Conservation (phyloP, 2,329 filamentous ascomycete species). For the Xylariaceae sp. region DNA sequence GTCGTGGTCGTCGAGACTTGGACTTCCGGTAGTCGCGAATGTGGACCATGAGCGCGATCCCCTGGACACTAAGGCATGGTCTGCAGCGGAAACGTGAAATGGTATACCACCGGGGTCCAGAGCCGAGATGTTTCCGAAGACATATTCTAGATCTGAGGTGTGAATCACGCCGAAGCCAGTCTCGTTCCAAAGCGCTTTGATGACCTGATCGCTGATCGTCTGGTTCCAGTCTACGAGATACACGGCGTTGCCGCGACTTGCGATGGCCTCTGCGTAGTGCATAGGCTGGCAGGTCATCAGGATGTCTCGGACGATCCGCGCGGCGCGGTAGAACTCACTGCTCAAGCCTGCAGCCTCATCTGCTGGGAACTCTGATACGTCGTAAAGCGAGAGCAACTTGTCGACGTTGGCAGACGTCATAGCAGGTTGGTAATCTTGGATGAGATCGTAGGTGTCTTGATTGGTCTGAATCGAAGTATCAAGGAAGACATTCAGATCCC, state of each 20-base stretch:
- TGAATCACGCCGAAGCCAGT: conserved; percentile 45
- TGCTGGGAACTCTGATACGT: conserved; percentile 41
- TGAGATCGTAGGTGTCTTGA: conserved; percentile 36
- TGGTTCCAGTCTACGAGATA: conserved; percentile 53
- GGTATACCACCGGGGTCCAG: conserved; percentile 37
- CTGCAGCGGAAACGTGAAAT: conserved; percentile 35
- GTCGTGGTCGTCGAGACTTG: conserved; percentile 27
- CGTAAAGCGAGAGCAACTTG: conserved; percentile 47
- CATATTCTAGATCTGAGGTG: conserved; percentile 50
- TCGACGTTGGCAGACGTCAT: conserved; percentile 34
- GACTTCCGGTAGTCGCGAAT: conserved; percentile 39
- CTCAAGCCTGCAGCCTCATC: conserved; percentile 37
- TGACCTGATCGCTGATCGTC: conserved; percentile 45
- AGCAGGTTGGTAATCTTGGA: conserved; percentile 36
- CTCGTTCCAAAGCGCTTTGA: conserved; percentile 30
- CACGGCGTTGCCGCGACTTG: conserved; percentile 36
- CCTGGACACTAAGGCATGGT: conserved; percentile 37
- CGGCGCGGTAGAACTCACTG: conserved; percentile 46
- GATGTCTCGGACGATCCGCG: conserved; percentile 48
- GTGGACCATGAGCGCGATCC: conserved; percentile 45
- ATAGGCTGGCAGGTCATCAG: conserved; percentile 17
- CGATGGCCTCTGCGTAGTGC: conserved; percentile 11
- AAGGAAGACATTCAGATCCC: conserved; percentile 43
- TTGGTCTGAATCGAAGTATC: conserved; percentile 36
- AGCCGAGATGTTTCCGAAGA: conserved; percentile 43